phyloP scores from a whole-genome alignment of 345 rosid species.

The Dimocarpus longan region DNA sequence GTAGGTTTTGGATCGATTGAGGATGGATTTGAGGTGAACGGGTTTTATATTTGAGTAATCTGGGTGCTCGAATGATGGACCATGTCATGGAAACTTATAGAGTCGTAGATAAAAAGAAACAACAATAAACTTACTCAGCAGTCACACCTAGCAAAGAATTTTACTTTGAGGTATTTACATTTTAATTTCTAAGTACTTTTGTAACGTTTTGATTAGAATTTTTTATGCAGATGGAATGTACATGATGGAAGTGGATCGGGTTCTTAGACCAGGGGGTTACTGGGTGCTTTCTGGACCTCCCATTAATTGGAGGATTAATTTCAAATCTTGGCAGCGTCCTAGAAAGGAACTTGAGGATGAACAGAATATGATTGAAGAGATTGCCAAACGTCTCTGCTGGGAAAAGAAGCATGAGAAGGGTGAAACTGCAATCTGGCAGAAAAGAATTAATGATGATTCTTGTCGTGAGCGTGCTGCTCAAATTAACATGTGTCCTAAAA shows the following conservation, averaged over 20 bases:
- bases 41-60: background rate
- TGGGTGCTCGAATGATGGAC: background rate
- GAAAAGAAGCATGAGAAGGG: conserved; percentile 69
- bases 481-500: conserved; percentile 39
- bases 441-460: conserved; percentile 47
- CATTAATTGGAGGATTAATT: conserved; percentile 55
- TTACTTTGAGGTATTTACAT: background rate
- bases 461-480: conserved; percentile 44
- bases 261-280: conserved; percentile 72
- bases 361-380: conserved; percentile 59
- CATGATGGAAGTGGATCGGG: conserved; percentile 74
- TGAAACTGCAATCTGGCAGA: conserved; percentile 68
- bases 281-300: conserved; percentile 77
- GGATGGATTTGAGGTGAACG: background rate
- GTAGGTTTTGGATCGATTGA: background rate
- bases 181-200: background rate
- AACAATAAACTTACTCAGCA: background rate
- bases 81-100: background rate
- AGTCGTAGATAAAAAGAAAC: background rate
- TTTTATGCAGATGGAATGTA: conserved; percentile 59
- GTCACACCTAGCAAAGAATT: background rate
- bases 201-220: conserved; percentile 6
- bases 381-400: conserved; percentile 70
- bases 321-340: conserved; percentile 56
- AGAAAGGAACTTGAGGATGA: conserved; percentile 60